phyloP scores from a whole-genome alignment of 1,284 basidiomycete species.

The Puccinia coronata region DNA sequence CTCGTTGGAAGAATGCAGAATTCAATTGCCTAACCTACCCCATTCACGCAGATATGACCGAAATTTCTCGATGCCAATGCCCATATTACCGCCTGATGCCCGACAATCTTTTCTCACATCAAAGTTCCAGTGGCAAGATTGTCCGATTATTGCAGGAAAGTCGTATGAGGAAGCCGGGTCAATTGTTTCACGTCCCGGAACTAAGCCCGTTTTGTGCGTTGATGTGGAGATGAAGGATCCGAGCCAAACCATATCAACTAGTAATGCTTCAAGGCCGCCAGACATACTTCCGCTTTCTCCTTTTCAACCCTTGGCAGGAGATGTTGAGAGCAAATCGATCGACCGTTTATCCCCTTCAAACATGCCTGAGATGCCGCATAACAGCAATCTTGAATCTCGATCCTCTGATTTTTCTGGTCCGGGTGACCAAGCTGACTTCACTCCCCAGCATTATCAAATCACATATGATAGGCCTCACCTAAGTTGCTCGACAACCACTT shows the following conservation, averaged over 20 bases:
- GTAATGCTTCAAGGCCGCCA: not conserved
- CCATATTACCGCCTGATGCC: not conserved
- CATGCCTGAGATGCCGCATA: not conserved
- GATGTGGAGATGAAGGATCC: conserved; percentile 37
- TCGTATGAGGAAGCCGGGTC: not conserved
- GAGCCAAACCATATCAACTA: not conserved
- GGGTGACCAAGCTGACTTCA: not conserved
- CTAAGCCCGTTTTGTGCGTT: not conserved
- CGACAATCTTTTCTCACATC: not conserved
- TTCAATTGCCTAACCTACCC: not conserved
- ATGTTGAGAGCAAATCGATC: not conserved
- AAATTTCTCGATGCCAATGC: conserved; percentile 11
- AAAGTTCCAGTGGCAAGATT: conserved; percentile 1
- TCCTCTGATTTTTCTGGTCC: not conserved
- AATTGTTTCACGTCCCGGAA: not conserved
- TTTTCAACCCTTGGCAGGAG: not conserved
- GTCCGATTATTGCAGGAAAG: conserved; percentile 4
- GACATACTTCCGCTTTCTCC: not conserved
- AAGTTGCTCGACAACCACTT: conserved; percentile 21
- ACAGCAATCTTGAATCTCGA: not conserved
- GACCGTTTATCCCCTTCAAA: not conserved
- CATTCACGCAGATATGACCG: not conserved
- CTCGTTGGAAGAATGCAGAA: not conserved
- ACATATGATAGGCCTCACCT: not conserved
- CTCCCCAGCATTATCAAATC: not conserved